These are phyloP conservation scores for Puccinia triticina DNA, from an alignment of 1,284 basidiomycete species.

Conservation along the genomic window DNA sequence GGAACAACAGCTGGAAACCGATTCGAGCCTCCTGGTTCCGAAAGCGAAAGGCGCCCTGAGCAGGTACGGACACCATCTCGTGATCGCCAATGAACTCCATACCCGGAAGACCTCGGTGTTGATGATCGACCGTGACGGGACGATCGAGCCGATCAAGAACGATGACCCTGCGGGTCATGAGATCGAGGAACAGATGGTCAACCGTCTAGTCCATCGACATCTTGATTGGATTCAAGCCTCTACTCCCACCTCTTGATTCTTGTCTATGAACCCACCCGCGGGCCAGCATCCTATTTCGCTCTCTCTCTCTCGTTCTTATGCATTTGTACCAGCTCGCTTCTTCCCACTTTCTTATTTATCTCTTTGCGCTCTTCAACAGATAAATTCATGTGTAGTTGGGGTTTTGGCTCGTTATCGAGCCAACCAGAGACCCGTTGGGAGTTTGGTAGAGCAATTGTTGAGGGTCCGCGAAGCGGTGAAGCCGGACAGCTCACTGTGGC, in stretches of 20 bases:
- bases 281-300: background rate
- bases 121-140: slow-evolving; percentile 67
- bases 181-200: slow-evolving; percentile 38
- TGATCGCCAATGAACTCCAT: slow-evolving; percentile 92
- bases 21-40: slow-evolving; percentile 77
- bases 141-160: slow-evolving; percentile 24
- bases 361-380: too few species aligned
- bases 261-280: background rate
- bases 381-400: too few species aligned
- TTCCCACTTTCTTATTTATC: background rate
- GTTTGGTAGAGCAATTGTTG: too few species aligned
- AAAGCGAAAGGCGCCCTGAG: slow-evolving; percentile 85
- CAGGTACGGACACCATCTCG: slow-evolving; percentile 94
- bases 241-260: background rate
- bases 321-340: background rate
- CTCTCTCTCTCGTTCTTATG: background rate
- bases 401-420: too few species aligned
- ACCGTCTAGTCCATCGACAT: slow-evolving; percentile 15
- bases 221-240: slow-evolving; percentile 28
- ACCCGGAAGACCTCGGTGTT: slow-evolving; percentile 87
- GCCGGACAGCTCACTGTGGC: too few species aligned
- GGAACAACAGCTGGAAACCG: slow-evolving; percentile 81
- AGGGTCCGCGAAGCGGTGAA: too few species aligned
- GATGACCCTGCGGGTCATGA: background rate
- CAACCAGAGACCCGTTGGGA: too few species aligned